Conservation (phyloP, 2,329 filamentous ascomycete genomes). For the Didymellaceae sp. region DNA sequence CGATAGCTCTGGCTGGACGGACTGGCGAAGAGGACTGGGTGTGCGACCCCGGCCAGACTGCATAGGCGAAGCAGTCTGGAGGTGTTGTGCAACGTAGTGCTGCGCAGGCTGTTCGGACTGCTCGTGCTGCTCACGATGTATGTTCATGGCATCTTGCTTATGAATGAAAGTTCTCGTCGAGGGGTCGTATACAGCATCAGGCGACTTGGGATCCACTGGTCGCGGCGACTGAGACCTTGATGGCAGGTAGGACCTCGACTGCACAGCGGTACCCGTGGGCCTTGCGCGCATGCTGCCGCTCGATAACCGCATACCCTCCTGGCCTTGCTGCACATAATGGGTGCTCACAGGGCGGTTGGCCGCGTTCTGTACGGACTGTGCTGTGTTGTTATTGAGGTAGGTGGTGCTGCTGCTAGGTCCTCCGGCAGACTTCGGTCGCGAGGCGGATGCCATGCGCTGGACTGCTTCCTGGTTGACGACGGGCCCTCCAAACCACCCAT, state of each 20-base stretch:
- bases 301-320: constrained; percentile 51
- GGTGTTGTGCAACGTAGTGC: constrained; percentile 32
- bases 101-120: constrained; percentile 29
- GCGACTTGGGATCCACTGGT: constrained; percentile 46
- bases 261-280: constrained; percentile 57
- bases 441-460: constrained; percentile 35
- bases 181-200: constrained; percentile 46
- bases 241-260: constrained; percentile 25
- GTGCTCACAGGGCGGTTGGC: constrained; percentile 52
- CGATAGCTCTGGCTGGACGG: constrained; percentile 19
- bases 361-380: constrained; percentile 46
- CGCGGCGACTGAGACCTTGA: constrained; percentile 24
- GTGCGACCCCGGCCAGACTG: constrained; percentile 19
- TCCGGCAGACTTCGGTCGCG: constrained; percentile 38
- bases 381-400: constrained; percentile 31
- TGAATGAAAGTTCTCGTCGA: constrained; percentile 47
- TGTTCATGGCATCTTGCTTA: constrained; percentile 46
- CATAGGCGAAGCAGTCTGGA: constrained; percentile 19
- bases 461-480: constrained; percentile 41
- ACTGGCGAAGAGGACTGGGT: constrained; percentile 28
- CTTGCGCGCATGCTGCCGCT: constrained; percentile 61
- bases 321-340: constrained; percentile 42
- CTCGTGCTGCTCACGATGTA: constrained; percentile 40
- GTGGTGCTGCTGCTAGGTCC: constrained; percentile 27
- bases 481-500: constrained; percentile 50